Conservation (phyloP, 805 yeast species). For the Wickerhamiella siamensis region DNA sequence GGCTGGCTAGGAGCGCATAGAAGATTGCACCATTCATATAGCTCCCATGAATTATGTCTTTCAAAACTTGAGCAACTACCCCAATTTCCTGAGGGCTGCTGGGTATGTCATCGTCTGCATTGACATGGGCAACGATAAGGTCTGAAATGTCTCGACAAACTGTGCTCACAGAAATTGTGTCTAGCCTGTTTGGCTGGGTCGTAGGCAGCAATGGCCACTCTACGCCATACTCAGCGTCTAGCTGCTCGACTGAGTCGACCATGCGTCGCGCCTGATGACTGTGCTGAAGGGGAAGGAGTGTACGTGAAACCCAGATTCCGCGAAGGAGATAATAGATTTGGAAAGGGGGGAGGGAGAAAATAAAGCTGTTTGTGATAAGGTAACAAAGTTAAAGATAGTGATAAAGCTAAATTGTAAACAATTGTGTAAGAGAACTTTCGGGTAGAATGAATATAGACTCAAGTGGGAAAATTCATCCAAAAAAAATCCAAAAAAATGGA, state of each 20-base stretch:
- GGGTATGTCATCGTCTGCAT: not conserved
- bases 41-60: not conserved
- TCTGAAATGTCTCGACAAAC: conserved; percentile 29
- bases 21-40: conserved; percentile 24
- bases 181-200: conserved; percentile 16
- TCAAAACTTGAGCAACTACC: not conserved
- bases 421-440: too few relatives aligned
- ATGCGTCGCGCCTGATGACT: too few relatives aligned
- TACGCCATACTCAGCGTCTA: not conserved
- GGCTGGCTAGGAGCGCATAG: conserved; percentile 27
- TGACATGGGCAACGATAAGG: conserved; percentile 29
- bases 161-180: conserved; percentile 24
- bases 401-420: too few relatives aligned
- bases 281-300: too few relatives aligned
- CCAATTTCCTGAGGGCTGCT: not conserved
- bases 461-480: conserved; percentile 6
- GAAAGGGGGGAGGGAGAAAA: too few relatives aligned
- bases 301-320: too few relatives aligned
- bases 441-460: too few relatives aligned
- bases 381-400: too few relatives aligned
- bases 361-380: too few relatives aligned
- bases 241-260: not conserved
- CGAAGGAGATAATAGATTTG: too few relatives aligned
- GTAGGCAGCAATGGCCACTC: conserved; percentile 3
- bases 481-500: conserved; percentile 22